Conservation (phyloP, 306 rosid species). For the Spatholobus suberectus region DNA sequence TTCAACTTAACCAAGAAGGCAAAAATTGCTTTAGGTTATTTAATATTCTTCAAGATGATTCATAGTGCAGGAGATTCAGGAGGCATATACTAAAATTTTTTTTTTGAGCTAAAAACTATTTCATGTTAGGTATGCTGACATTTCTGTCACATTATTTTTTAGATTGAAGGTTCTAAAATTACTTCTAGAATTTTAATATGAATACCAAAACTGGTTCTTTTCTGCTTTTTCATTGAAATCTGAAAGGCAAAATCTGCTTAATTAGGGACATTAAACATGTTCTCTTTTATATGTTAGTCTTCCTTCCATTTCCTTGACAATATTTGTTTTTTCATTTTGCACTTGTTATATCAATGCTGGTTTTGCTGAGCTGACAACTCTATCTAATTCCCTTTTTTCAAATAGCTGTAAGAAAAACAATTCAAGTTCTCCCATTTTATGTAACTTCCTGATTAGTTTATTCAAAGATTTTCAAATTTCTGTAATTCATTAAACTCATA, state of each 20-base stretch:
- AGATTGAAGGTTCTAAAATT: conserved; percentile 8
- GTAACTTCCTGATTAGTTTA: background rate
- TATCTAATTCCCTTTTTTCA: background rate
- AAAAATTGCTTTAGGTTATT: conserved; percentile 43
- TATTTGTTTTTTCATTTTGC: background rate
- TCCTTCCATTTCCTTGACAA: conserved; percentile 2
- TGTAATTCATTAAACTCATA: background rate
- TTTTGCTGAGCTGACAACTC: background rate
- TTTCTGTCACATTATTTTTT: background rate
- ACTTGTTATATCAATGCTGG: background rate
- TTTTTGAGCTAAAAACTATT: background rate
- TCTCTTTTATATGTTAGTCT: background rate
- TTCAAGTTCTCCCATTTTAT: conserved; percentile 11
- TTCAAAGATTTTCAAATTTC: background rate
- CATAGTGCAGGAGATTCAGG: conserved; percentile 12
- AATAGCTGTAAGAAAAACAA: background rate
- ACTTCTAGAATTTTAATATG: background rate
- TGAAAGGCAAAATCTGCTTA: background rate
- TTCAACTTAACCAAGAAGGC: conserved; percentile 61
- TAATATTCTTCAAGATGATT: conserved; percentile 22
- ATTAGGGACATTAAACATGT: background rate
- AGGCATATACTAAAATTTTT: background rate
- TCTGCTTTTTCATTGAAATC: background rate
- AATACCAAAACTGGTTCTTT: background rate
- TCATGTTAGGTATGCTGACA: conserved; percentile 20